Evolutionary conservation across 495 filamentous ascomycete genomes (phyloP).

Genomic region (Podospora pseudocomata): DNA sequence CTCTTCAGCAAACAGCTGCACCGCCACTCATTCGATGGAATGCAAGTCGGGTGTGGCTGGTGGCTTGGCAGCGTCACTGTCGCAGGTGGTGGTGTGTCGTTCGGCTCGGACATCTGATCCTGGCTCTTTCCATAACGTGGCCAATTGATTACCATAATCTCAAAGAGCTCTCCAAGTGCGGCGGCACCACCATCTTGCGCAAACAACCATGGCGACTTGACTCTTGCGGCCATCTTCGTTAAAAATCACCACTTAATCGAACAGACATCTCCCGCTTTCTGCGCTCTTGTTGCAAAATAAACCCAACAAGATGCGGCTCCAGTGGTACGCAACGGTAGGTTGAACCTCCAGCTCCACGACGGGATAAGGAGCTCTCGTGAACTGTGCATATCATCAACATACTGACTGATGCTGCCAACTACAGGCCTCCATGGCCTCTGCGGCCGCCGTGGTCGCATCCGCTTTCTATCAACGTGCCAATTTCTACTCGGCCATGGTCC

Average conservation of each 20-base stretch:
- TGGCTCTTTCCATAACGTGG: slow-evolving; percentile 32
- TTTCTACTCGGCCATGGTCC: slow-evolving; percentile 96
- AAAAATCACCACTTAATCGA: not conserved
- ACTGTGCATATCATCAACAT: not conserved
- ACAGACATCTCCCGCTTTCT: not conserved
- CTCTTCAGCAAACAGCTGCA: not conserved
- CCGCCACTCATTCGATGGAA: not conserved
- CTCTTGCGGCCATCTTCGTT: not conserved
- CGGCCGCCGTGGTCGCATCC: slow-evolving; percentile 55
- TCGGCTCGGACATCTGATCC: not conserved
- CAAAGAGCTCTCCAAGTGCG: not conserved
- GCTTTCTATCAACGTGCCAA: slow-evolving; percentile 93
- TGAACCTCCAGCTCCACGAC: not conserved
- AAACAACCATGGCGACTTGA: slow-evolving; percentile 21
- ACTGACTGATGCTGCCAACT: slow-evolving; percentile 17
- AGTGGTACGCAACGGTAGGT: slow-evolving; percentile 57
- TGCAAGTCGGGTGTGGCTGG: slow-evolving; percentile 16
- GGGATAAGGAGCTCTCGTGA: not conserved
- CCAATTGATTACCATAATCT: slow-evolving; percentile 26
- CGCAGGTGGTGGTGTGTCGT: not conserved
- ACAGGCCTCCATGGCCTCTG: slow-evolving; percentile 29
- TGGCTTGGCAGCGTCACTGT: slow-evolving; percentile 14
- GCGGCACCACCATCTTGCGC: not conserved
- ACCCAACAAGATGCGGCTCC: slow-evolving; percentile 49
- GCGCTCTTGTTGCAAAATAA: not conserved